phyloP scores from a whole-genome alignment of 2,329 filamentous ascomycete genomes.

The Pyrenophora teres region DNA sequence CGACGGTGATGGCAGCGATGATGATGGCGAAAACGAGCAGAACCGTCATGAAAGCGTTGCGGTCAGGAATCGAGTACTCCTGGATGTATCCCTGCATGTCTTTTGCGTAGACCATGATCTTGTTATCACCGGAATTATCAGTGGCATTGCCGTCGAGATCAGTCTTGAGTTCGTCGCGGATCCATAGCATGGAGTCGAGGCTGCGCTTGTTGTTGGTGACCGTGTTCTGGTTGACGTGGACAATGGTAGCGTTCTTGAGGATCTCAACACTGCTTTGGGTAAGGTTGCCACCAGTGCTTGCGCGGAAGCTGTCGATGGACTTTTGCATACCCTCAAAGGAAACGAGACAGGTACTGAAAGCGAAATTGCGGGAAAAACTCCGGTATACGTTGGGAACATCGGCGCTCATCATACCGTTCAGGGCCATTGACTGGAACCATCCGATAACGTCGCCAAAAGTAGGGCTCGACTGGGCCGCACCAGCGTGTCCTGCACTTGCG shows the following conservation, averaged over 20 bases:
- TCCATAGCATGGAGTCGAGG: conserved; percentile 53
- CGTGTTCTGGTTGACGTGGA: conserved; percentile 67
- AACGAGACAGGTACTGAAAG: conserved; percentile 83
- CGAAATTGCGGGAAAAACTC: conserved; percentile 91
- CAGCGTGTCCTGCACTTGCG: conserved; percentile 57
- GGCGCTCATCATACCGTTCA: conserved; percentile 95
- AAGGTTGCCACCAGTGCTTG: conserved; percentile 81
- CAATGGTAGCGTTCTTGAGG: conserved; percentile 75
- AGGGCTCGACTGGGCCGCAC: conserved; percentile 70
- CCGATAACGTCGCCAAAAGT: conserved; percentile 83
- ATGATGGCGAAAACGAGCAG: conserved; percentile 87
- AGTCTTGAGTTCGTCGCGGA: conserved; percentile 55
- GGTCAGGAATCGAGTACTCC: conserved; percentile 79
- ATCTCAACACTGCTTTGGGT: conserved; percentile 76
- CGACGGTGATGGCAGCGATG: conserved; percentile 79
- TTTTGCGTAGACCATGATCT: conserved; percentile 63
- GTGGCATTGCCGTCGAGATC: conserved; percentile 47
- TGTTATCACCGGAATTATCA: conserved; percentile 47
- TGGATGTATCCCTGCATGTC: conserved; percentile 85
- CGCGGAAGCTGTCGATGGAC: conserved; percentile 83
- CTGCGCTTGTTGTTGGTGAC: conserved; percentile 60
- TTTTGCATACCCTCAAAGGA: conserved; percentile 80
- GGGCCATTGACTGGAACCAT: conserved; percentile 91
- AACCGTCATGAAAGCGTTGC: conserved; percentile 96
- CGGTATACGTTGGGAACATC: conserved; percentile 85